phyloP scores from a whole-genome alignment of 805 yeast species.

The Huiozyma naganishii region DNA sequence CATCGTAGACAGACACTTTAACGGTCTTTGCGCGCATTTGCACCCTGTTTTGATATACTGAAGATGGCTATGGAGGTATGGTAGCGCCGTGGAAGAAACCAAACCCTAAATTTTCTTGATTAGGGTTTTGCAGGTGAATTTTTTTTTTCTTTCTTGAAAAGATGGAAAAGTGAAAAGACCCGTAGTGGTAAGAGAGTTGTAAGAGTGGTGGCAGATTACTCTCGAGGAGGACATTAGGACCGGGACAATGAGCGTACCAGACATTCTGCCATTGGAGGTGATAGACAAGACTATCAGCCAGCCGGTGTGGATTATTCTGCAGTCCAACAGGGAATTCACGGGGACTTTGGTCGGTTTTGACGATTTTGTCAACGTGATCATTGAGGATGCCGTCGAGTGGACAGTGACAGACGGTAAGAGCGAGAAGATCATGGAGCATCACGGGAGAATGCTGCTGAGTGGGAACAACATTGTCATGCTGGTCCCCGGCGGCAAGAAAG shows the following conservation, averaged over 20 bases:
- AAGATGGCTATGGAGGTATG: no score
- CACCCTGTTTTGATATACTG: no score
- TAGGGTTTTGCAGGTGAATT: no score
- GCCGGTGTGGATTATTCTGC: conserved; percentile 60
- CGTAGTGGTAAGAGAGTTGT: no score
- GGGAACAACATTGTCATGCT: conserved; percentile 68
- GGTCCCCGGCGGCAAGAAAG: conserved; percentile 38
- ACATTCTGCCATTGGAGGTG: conserved; percentile 61
- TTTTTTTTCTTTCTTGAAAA: no score
- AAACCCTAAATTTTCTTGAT: no score
- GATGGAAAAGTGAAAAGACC: no score
- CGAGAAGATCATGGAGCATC: conserved; percentile 34
- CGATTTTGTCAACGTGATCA: conserved; percentile 85
- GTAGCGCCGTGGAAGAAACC: no score
- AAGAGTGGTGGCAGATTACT: no score
- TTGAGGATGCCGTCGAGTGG: conserved; percentile 50
- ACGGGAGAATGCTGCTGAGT: conserved; percentile 53
- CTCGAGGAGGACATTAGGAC: no score
- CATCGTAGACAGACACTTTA: no score
- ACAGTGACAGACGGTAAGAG: conserved; percentile 23
- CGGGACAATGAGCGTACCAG: conserved; percentile 14
- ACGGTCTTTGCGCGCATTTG: no score
- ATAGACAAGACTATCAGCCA: conserved; percentile 83
- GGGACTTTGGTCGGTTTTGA: conserved; percentile 90
- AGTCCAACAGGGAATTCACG: conserved; percentile 62